phyloP scores from a whole-genome alignment of 1,139 yeast genomes.

The Saccharomyces hybrid region DNA sequence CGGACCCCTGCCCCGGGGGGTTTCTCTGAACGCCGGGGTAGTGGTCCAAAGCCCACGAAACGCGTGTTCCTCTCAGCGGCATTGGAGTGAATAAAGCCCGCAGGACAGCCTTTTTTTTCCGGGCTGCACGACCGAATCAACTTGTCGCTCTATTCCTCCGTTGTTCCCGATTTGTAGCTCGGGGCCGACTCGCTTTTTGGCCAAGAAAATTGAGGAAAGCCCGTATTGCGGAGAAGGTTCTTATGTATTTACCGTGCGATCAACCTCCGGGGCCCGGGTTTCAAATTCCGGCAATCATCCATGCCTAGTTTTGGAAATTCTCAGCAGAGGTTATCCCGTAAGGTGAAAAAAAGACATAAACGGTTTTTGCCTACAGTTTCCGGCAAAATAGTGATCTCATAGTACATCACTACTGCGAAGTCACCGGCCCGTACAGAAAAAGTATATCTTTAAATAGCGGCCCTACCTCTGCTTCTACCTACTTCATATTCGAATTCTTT shows the following conservation, averaged over 20 bases:
- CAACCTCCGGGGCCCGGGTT: not conserved
- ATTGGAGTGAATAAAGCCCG: not conserved
- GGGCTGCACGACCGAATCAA: not conserved
- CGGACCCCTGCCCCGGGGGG: slow-evolving; percentile 1
- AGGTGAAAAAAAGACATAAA: not conserved
- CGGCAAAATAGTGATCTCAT: not conserved
- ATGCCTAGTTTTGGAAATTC: not conserved
- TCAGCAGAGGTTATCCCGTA: not conserved
- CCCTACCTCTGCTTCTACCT: not conserved
- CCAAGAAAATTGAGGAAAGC: not conserved
- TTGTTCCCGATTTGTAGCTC: not conserved
- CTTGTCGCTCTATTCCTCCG: not conserved
- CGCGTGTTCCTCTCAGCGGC: not conserved
- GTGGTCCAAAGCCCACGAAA: not conserved
- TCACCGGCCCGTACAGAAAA: not conserved
- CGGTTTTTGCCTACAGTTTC: not conserved
- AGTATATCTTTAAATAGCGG: not conserved
- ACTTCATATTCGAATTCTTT: not conserved
- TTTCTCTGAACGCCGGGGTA: not conserved
- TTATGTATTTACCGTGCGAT: not conserved
- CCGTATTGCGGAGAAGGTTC: not conserved
- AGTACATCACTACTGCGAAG: not conserved
- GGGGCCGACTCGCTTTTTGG: not conserved
- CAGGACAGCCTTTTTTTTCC: not conserved
- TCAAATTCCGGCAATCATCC: not conserved